Evolutionary conservation across 148 eudicot genomes (phyloP), one percentile per base, ranked within the genome.

Genomic region (Rhododendron simsii): DNA sequence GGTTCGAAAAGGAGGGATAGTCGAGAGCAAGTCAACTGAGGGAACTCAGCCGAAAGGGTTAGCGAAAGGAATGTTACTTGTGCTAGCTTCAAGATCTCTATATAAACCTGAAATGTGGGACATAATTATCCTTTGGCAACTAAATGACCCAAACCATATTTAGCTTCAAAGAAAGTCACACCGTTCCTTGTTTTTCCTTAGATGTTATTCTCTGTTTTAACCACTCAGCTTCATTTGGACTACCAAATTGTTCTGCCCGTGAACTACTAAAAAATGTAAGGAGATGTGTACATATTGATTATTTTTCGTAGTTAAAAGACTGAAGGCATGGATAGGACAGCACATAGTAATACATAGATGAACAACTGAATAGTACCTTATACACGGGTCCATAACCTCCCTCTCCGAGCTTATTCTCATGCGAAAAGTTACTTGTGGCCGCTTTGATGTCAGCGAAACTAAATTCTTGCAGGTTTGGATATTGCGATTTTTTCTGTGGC

Each of bases 341-440:
- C 18, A 30, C 41, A 33, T 0, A 67, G 13, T 26, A 30, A 30
- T 14, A 15, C 39, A 33, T 14, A 30, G 21, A 71, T 0, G 39
- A 71, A 67, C 16, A n/a, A 81, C 69, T 4, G 35, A 50, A 78
- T 69, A 50, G 45, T 89, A 91, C 93, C 91, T 90, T 89, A 59
- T 88, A 90, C 28, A 91, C 91, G 3, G 91, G 91, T 81, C 91
- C 93, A 87, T 39, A 91, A 50, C 93, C 93, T 83, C 93, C 93
- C 80, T 90, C 88, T 47, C 93, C 90, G 20, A 91, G 89, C 90
- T 88, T 89, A 65, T 87, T 88, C 61, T 71, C 55, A 44, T 1
- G 2, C 15, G 93, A 88, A 83, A 91, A 91, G 59, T 83, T 82
- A 20, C 80, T 47, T 81, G 93, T 91, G 71, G 90, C 89, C 3